Conservation (phyloP, 2,329 filamentous ascomycete genomes). For the Sclerotinia minor region DNA sequence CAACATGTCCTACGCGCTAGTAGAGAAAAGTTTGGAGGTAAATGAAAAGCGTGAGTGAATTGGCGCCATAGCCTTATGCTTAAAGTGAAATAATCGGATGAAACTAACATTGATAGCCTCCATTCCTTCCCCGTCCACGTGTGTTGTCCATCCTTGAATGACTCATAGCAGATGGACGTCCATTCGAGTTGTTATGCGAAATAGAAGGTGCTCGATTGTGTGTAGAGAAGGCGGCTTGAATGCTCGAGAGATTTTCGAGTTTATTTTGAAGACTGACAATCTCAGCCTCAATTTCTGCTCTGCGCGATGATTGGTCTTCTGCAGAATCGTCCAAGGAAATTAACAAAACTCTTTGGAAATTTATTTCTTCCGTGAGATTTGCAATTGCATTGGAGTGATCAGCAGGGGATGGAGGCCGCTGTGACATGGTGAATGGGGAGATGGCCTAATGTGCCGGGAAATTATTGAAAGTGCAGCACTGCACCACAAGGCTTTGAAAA, state of each 20-base stretch:
- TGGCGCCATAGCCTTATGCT: background rate
- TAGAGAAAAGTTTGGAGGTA: background rate
- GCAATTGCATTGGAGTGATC: slow-evolving; percentile 28
- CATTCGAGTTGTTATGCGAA: background rate
- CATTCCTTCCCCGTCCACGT: background rate
- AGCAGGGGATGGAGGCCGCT: slow-evolving; percentile 5
- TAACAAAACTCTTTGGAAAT: slow-evolving; percentile 48
- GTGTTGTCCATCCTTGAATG: slow-evolving; percentile 6
- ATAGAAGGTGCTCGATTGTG: background rate
- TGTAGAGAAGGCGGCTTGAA: background rate
- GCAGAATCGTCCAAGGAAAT: slow-evolving; percentile 44
- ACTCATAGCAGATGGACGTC: background rate
- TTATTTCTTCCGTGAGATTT: slow-evolving; percentile 46
- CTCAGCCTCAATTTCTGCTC: background rate
- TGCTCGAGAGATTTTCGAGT: background rate
- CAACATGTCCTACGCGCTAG: background rate
- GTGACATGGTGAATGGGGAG: slow-evolving; percentile 19
- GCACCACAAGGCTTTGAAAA: background rate
- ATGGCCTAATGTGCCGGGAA: background rate
- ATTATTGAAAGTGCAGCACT: slow-evolving; percentile 1
- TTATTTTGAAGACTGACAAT: background rate
- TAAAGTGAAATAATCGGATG: background rate
- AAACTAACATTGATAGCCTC: slow-evolving; percentile 18
- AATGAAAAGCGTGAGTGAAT: background rate
- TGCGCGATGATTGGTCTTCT: slow-evolving; percentile 28